Evolutionary conservation across 805 yeast species (phyloP).

Genomic region (Kluyveromyces aestuarii): DNA sequence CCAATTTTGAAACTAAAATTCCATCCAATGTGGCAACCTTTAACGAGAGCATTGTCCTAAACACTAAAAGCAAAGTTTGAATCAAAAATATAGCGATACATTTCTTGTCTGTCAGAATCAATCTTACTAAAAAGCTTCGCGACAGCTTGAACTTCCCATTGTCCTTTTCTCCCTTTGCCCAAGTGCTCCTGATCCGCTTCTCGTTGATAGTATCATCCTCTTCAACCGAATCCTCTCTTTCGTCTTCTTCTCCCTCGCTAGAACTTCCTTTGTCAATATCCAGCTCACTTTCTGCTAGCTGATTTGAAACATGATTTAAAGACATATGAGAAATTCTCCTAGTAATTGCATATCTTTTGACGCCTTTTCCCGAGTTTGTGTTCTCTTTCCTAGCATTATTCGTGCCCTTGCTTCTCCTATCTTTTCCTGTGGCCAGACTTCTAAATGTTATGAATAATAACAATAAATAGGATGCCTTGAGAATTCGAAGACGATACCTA

Average conservation of each 20-base stretch:
- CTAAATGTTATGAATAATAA: conserved; percentile 17
- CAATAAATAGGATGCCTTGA: conserved; percentile 22
- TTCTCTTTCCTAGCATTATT: conserved; percentile 6
- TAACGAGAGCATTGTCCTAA: conserved; percentile 65
- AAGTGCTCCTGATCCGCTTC: conserved; percentile 1
- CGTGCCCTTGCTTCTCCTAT: conserved; percentile 8
- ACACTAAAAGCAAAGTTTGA: conserved; percentile 52
- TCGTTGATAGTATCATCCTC: conserved; percentile 2
- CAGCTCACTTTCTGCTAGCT: conserved; percentile 4
- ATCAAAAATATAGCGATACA: conserved; percentile 30
- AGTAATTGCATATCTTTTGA: conserved; percentile 5
- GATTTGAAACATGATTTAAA: not conserved
- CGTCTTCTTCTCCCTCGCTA: conserved; percentile 1
- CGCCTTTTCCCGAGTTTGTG: not conserved
- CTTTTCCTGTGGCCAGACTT: conserved; percentile 7
- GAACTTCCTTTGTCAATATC: conserved; percentile 6
- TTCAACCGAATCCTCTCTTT: not conserved
- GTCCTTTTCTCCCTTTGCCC: not conserved
- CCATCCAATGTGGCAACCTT: conserved; percentile 87
- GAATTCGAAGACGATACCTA: conserved; percentile 20
- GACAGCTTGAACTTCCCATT: not conserved
- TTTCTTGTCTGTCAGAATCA: conserved; percentile 21
- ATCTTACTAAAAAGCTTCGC: conserved; percentile 16
- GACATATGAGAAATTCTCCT: conserved; percentile 2
- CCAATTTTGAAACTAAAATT: conserved; percentile 68